Base-by-base conservation (phyloP, 495 filamentous ascomycete species). In the Neurospora sp. region DNA sequence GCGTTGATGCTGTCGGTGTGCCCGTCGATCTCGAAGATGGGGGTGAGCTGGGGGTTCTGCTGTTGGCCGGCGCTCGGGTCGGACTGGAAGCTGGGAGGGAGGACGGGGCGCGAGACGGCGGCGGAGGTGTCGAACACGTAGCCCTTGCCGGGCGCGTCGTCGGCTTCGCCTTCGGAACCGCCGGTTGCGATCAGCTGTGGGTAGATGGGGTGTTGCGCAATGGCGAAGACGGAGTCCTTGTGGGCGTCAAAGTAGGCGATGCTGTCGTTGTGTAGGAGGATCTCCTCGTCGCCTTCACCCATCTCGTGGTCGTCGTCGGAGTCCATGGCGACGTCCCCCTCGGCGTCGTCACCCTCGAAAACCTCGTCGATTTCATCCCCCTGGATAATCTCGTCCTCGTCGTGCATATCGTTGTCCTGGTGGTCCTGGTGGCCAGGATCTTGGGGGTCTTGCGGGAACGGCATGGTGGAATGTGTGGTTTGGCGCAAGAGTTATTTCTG, bases 1-100 rank as follows among this genome's bases (percentile, higher is more conserved):
- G 93, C 89, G 79, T 94, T 96, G 73, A 99, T 89, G 48, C 91
- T 94, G 80, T 98, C 96, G 45, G 89, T 93, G 82, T 99, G 96
- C 27, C 94, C 94, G 14, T 92, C 88, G 69, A 98, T 84, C 75
- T 89, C 90, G 74, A 87, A 88, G 14, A 96, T 70, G 3, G 89
- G 83, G 68, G 87, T 77, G 44, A 95, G 81, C 69, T 88, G 86
- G 70, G 87, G 85, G 74, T 76, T 84, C 70, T 81, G 80, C 44
- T 71, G 76, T 35, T 76, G 78, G 76, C 3, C 94, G 91, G 10
- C 96, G 87, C 41, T 94, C 80, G 17, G 92, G 81, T 90, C 86
- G 73, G 87, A 87, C 82, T 93, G 86, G 83, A 93, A 94, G 83
- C 91, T 90, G 22, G 86, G 53, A 61, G 53, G 53, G 12, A 61